Conservation (phyloP, 164 flowering plant genomes). For the Stephania cephalantha region DNA sequence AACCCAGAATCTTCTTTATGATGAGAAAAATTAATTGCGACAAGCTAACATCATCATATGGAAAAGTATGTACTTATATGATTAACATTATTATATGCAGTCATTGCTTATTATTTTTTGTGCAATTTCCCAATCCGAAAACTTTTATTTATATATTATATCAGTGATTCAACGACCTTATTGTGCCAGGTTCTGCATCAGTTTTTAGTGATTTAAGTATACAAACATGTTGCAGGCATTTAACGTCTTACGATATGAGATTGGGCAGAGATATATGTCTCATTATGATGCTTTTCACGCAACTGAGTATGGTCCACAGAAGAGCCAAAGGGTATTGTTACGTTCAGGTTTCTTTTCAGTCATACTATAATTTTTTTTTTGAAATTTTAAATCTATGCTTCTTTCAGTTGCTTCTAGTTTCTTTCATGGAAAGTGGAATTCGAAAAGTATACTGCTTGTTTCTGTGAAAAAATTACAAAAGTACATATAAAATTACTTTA, state of each 20-base stretch:
- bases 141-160: background rate
- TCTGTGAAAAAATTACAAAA: too few species aligned
- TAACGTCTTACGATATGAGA: conserved; percentile 82
- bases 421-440: background rate
- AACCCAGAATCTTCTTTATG: too few species aligned
- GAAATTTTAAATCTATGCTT: background rate
- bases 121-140: background rate
- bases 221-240: conserved; percentile 77
- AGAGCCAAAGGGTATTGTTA: conserved; percentile 78
- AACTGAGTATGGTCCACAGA: conserved; percentile 88
- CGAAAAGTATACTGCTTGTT: background rate
- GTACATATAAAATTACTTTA: too few species aligned
- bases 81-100: background rate
- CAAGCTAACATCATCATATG: too few species aligned
- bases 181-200: conserved; percentile 22
- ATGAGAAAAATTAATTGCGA: too few species aligned
- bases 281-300: conserved; percentile 90
- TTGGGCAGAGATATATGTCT: conserved; percentile 82
- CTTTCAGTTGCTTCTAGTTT: background rate
- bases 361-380: background rate
- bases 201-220: conserved; percentile 21
- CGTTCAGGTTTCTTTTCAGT: background rate
- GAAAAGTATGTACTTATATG: too few species aligned
- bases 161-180: conserved; percentile 13
- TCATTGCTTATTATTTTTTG: background rate